Base-by-base conservation (phyloP, 805 yeast species). In the Ogataea paraovalis region DNA sequence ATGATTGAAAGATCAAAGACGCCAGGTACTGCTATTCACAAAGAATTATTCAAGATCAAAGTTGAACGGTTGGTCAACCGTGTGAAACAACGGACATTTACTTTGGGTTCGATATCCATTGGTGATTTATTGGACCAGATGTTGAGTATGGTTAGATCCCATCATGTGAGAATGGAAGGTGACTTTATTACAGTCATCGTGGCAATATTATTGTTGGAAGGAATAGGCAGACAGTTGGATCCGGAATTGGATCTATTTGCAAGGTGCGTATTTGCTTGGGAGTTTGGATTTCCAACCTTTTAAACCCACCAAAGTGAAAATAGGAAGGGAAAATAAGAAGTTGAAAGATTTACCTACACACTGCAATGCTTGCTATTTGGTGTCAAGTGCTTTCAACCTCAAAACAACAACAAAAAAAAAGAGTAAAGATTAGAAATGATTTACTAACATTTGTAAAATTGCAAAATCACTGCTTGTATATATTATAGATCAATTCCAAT, bases 141-240 rank as follows among this genome's bases (percentile, higher is more conserved):
- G 75, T 74, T 94, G 49, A 73, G 83, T 3, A 90, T 94, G 97
- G 98, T 94, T 18, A 73, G 98, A 51, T 71, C 74, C 10, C 99
- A 94, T 65, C 99, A 94, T 66, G 99, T 94, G 20, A 76, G 97
- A 61, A 87, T 94, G 96, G 99, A 94, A 62, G 95, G 96, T 6
- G 99, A 94, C 66, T 94, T 94, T 61, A 83, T 94, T 39, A 89
- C 96, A 27, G 96, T 94, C 21, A 85, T 94, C n/a, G 89, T 94
- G 28, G 96, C 98, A 1, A 90, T 94, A 21, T 69, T 94, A 46
- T 72, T 94, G 46, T 70, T 94, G 48, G 99, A 94, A 66, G 99
- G 99, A 10, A 86, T 94, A 45, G 98, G 99, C 19, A 76, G 98
- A 61, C 96, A 86, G 66, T 73, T 94, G 46, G 96, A 94, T 66